Evolutionary conservation across 768 basidiomycete species (phyloP).

Genomic region (Pluteus cervinus): DNA sequence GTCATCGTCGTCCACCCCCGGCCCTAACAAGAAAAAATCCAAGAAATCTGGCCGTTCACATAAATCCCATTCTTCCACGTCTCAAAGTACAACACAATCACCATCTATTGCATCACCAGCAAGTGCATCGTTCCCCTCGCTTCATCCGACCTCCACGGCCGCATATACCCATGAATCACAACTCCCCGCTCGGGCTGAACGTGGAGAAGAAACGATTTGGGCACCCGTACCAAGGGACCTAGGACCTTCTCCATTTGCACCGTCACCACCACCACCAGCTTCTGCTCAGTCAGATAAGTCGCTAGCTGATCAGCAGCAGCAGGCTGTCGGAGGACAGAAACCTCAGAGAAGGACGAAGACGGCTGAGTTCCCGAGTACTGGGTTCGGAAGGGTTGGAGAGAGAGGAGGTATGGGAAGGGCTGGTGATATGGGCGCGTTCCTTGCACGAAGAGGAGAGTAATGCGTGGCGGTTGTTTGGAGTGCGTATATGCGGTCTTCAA

Average conservation of each 20-base stretch:
- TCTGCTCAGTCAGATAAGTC: slow-evolving; percentile 28
- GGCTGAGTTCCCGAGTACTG: slow-evolving; percentile 3
- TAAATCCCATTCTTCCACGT: slow-evolving; percentile 23
- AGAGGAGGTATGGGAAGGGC: slow-evolving; percentile 3
- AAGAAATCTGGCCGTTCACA: slow-evolving; percentile 16
- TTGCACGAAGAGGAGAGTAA: slow-evolving; percentile 14
- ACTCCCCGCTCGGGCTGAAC: not conserved
- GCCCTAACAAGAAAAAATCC: slow-evolving; percentile 6
- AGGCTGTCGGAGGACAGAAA: no score
- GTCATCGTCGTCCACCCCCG: slow-evolving; percentile 13
- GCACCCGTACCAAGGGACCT: slow-evolving; percentile 4
- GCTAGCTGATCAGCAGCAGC: no score
- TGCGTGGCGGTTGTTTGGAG: no score
- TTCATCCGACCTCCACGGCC: slow-evolving; percentile 8
- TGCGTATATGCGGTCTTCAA: no score
- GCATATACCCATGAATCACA: slow-evolving; percentile 17
- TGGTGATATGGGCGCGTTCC: slow-evolving; percentile 16
- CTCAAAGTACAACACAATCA: slow-evolving; percentile 41
- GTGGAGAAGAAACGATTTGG: not conserved
- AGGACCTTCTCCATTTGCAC: slow-evolving; percentile 7
- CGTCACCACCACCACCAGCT: slow-evolving; percentile 26
- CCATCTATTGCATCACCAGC: slow-evolving; percentile 36
- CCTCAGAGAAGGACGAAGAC: no score
- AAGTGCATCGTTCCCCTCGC: slow-evolving; percentile 24
- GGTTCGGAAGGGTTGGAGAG: slow-evolving; percentile 9